Conservation (phyloP, 352 stramenopile species). For the Globisporangium carolinianum region DNA sequence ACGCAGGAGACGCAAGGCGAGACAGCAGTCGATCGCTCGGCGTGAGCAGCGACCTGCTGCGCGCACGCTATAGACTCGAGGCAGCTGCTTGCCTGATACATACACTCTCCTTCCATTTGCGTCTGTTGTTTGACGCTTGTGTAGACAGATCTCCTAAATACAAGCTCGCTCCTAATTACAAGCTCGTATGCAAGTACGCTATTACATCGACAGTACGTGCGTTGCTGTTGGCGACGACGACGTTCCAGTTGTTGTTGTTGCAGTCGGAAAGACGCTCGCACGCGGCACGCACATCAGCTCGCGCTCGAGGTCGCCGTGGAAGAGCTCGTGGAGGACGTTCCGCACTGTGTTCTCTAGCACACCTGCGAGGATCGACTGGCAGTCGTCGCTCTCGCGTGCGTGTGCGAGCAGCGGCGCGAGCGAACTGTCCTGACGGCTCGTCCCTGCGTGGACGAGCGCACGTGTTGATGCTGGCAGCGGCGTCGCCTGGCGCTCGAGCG, state of each 20-base stretch:
- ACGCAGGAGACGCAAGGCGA: conserved; percentile 5
- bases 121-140: too few relatives aligned
- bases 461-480: conserved; percentile 21
- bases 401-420: conserved; percentile 14
- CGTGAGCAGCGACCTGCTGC: too few relatives aligned
- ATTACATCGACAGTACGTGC: conserved; percentile 2
- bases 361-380: conserved; percentile 43
- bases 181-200: not conserved
- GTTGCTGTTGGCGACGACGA: conserved; percentile 10
- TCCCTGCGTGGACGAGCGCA: conserved; percentile 14
- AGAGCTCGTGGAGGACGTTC: conserved; percentile 80
- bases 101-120: too few relatives aligned
- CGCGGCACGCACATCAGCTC: conserved; percentile 62
- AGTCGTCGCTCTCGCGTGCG: conserved; percentile 48
- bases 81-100: too few relatives aligned
- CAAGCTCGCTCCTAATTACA: too few relatives aligned
- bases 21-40: too few relatives aligned
- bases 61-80: too few relatives aligned
- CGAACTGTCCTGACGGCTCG: not conserved
- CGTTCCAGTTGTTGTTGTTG: conserved; percentile 4
- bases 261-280: conserved; percentile 38
- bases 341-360: conserved; percentile 78
- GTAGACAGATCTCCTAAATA: too few relatives aligned
- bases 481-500: conserved; percentile 28
- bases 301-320: conserved; percentile 63